phyloP scores from a whole-genome alignment of 306 rosid genomes.

The Oemleria cerasiformis region DNA sequence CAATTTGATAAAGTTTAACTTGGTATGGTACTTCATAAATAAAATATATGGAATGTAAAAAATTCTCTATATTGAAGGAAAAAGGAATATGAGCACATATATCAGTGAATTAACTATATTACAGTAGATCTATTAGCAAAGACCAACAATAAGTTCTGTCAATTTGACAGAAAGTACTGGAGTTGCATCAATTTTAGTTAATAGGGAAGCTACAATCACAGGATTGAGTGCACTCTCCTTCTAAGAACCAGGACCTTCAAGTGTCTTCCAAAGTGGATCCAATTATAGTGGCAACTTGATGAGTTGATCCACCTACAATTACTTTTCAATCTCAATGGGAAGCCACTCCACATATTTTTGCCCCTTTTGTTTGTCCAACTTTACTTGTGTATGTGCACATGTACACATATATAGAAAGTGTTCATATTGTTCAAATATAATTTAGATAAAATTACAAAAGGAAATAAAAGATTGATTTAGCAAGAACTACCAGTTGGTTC shows the following conservation, averaged over 20 bases:
- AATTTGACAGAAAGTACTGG: background rate
- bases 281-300: background rate
- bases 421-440: background rate
- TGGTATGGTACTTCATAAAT: background rate
- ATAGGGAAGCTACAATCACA: background rate
- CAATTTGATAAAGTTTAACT: background rate
- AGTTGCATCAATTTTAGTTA: background rate
- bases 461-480: background rate
- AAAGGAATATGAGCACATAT: no score
- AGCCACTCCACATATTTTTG: background rate
- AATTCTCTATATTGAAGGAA: background rate
- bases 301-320: background rate
- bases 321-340: background rate
- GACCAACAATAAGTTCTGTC: background rate
- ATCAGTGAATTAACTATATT: background rate
- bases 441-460: background rate
- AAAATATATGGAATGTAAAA: background rate
- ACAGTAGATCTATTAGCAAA: background rate
- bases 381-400: background rate
- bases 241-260: background rate
- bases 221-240: background rate
- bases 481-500: background rate
- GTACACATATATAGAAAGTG: no score
- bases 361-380: background rate
- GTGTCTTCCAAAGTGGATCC: background rate